phyloP scores from a whole-genome alignment of 805 yeast genomes.

The Kregervanrija delftensis region DNA sequence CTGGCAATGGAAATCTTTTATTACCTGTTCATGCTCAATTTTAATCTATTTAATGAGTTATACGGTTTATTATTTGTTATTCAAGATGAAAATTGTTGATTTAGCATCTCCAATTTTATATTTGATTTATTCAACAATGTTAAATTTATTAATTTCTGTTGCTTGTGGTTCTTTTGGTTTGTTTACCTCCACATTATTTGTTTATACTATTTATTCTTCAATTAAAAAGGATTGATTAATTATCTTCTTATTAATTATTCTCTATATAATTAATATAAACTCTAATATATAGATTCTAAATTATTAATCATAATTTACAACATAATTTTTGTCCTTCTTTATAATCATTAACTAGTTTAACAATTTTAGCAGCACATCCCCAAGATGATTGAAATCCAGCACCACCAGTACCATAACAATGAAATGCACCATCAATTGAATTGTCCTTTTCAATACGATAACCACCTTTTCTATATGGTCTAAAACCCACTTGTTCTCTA shows the following conservation, averaged over 20 bases:
- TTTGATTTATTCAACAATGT: slow-evolving; percentile 63
- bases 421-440: slow-evolving; percentile 52
- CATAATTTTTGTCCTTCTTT: too few relatives aligned
- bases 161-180: slow-evolving; percentile 74
- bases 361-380: slow-evolving; percentile 53
- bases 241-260: not conserved
- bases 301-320: too few relatives aligned
- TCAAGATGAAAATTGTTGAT: slow-evolving; percentile 54
- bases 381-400: slow-evolving; percentile 45
- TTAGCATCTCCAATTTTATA: slow-evolving; percentile 62
- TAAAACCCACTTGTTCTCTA: slow-evolving; percentile 52
- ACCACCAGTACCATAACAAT: slow-evolving; percentile 43
- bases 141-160: slow-evolving; percentile 55
- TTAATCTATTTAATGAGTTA: slow-evolving; percentile 66
- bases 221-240: slow-evolving; percentile 11
- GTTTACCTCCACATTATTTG: slow-evolving; percentile 58
- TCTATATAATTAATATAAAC: not conserved
- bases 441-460: slow-evolving; percentile 40
- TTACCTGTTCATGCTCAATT: slow-evolving; percentile 59
- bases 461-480: slow-evolving; percentile 63
- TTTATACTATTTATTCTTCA: slow-evolving; percentile 53
- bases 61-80: slow-evolving; percentile 58
- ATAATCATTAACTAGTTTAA: slow-evolving; percentile 1
- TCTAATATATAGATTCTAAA: too few relatives aligned
- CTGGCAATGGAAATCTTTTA: slow-evolving; percentile 84